Conservation (phyloP, 306 rosid species). For the Crataegus laevigata region DNA sequence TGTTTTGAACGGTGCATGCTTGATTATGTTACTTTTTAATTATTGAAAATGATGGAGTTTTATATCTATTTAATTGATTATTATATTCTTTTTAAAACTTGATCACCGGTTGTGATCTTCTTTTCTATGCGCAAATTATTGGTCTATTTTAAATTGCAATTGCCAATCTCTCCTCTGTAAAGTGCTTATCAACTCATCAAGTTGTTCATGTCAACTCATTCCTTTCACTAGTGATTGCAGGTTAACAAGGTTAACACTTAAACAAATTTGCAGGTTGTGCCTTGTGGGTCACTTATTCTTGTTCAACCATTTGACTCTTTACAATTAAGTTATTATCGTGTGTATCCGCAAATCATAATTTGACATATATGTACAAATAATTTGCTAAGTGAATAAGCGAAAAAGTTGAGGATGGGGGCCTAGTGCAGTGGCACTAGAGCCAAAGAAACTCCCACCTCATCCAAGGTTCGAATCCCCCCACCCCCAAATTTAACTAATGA, state of each 20-base stretch:
- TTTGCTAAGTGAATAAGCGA: too few relatives aligned
- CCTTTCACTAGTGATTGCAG: not conserved
- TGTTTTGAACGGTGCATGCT: not conserved
- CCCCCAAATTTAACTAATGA: too few relatives aligned
- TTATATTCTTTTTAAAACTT: not conserved
- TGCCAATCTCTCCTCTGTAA: not conserved
- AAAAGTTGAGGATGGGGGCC: too few relatives aligned
- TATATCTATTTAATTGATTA: not conserved
- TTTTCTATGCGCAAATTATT: not conserved
- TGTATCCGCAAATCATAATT: too few relatives aligned
- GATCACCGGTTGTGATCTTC: conserved; percentile 10
- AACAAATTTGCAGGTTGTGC: not conserved
- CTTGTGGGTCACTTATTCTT: not conserved
- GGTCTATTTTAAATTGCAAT: not conserved
- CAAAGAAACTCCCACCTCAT: too few relatives aligned
- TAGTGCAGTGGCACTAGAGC: too few relatives aligned
- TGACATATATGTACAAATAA: too few relatives aligned
- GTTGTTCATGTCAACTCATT: conserved; percentile 3
- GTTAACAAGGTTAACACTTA: not conserved
- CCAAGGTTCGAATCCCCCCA: too few relatives aligned
- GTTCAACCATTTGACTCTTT: not conserved
- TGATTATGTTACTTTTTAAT: not conserved
- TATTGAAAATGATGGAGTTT: not conserved
- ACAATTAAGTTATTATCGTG: too few relatives aligned
- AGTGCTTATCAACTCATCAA: not conserved